A percentile compares a stretch with the other conserved stretches of the same genome.
phyloP scores from a whole-genome alignment of 257 asterid species.

The Coffea eugenioides region DNA sequence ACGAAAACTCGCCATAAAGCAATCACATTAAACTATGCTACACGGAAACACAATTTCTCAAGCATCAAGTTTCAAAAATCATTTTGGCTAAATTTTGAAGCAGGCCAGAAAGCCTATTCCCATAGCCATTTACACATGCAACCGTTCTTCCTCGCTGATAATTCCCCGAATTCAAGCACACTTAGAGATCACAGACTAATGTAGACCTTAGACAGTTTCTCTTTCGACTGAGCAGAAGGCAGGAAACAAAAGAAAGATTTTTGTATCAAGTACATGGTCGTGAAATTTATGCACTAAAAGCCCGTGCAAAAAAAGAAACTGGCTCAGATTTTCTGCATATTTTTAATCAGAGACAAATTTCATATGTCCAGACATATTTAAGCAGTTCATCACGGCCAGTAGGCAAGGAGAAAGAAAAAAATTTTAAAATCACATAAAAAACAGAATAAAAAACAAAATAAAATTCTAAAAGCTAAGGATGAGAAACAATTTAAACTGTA shows the following conservation, averaged over 20 bases:
- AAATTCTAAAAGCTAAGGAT: too few relatives aligned
- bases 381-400: conserved; percentile 49
- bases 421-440: conserved; percentile 2
- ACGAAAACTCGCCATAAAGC: too few relatives aligned
- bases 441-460: too few relatives aligned
- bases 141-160: not conserved
- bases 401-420: not conserved
- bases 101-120: not conserved
- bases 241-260: not conserved
- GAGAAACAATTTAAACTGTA: too few relatives aligned
- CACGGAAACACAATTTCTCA: not conserved
- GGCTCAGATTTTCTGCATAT: not conserved
- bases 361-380: conserved; percentile 75
- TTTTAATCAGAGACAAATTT: conserved; percentile 2
- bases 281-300: not conserved
- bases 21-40: not conserved
- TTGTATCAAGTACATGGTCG: not conserved
- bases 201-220: not conserved
- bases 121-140: not conserved
- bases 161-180: not conserved
- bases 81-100: too few relatives aligned
- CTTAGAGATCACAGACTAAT: not conserved
- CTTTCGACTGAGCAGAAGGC: not conserved
- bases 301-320: not conserved
- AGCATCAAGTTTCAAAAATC: not conserved